Conservation (phyloP, 129 eudicot genomes). For the Tagetes erecta region DNA sequence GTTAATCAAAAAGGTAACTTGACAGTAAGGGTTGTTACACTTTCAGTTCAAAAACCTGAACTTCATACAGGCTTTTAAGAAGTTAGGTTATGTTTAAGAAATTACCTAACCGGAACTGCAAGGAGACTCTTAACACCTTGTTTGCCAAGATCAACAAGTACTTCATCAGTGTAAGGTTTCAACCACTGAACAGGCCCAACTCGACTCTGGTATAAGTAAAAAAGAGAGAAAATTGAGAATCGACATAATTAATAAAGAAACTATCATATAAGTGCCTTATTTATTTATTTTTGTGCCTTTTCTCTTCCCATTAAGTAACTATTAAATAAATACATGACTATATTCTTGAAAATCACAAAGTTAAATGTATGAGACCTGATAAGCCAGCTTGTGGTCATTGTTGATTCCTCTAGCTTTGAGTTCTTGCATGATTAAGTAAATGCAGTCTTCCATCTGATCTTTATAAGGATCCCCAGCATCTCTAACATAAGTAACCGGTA, state of each 20-base stretch:
- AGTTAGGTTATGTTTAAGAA: neutral
- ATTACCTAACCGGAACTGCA: slow-evolving; percentile 93
- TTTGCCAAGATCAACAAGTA: slow-evolving; percentile 87
- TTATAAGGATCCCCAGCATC: slow-evolving; percentile 96
- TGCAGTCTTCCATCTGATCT: slow-evolving; percentile 96
- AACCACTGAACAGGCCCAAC: slow-evolving; percentile 98
- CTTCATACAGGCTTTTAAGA: neutral
- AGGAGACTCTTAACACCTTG: slow-evolving; percentile 85
- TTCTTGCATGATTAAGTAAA: slow-evolving; percentile 78
- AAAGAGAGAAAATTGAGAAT: neutral
- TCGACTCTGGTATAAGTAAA: slow-evolving; percentile 65
- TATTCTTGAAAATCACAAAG: neutral
- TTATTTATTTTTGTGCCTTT: neutral
- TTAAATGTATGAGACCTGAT: slow-evolving; percentile 56
- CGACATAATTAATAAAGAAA: neutral
- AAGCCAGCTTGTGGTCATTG: slow-evolving; percentile 77
- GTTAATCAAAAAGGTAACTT: neutral
- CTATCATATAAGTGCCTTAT: slow-evolving; percentile 6
- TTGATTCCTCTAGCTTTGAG: slow-evolving; percentile 71
- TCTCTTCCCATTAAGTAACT: neutral
- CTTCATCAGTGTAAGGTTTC: slow-evolving; percentile 98
- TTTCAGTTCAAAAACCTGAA: neutral
- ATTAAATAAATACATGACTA: neutral
- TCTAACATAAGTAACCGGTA: slow-evolving; percentile 82
- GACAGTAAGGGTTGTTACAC: neutral